Conservation (phyloP, 768 basidiomycete genomes). For the Mycena floridula region DNA sequence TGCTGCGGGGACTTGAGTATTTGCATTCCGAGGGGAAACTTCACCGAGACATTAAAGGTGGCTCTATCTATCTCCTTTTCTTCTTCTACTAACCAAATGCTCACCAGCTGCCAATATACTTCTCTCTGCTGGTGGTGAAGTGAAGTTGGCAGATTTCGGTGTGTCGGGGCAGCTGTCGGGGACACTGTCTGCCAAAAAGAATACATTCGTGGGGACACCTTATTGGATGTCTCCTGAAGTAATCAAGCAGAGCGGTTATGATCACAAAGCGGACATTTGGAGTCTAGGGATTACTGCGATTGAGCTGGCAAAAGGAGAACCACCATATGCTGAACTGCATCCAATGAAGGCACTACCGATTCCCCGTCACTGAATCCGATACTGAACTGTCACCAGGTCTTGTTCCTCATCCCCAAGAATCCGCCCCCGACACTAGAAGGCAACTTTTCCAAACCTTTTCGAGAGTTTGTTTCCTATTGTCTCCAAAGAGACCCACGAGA, state of each 20-base stretch:
- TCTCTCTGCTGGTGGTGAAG: slow-evolving; percentile 86
- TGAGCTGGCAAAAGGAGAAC: slow-evolving; percentile 95
- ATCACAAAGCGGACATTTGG: slow-evolving; percentile 99
- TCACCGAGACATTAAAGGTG: slow-evolving; percentile 99
- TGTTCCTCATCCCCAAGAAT: slow-evolving; percentile 98
- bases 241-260: slow-evolving; percentile 99
- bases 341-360: slow-evolving; percentile 82
- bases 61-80: slow-evolving; percentile 4
- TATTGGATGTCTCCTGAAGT: slow-evolving; percentile 99
- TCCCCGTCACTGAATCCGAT: background rate
- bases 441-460: slow-evolving; percentile 87
- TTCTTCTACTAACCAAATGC: slow-evolving; percentile 4
- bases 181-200: slow-evolving; percentile 90
- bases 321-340: slow-evolving; percentile 96
- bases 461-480: slow-evolving; percentile 91
- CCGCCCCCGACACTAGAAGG: slow-evolving; percentile 87
- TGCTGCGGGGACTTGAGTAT: slow-evolving; percentile 90
- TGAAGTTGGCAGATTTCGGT: slow-evolving; percentile 98
- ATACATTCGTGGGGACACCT: slow-evolving; percentile 95
- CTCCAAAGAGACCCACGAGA: slow-evolving; percentile 91
- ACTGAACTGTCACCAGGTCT: slow-evolving; percentile 48
- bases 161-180: slow-evolving; percentile 96
- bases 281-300: slow-evolving; percentile 96
- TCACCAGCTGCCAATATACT: slow-evolving; percentile 86
- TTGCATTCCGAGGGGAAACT: slow-evolving; percentile 94